Evolutionary conservation across 352 stramenopile genomes (phyloP).

Genomic region (Aphanomyces astaci): DNA sequence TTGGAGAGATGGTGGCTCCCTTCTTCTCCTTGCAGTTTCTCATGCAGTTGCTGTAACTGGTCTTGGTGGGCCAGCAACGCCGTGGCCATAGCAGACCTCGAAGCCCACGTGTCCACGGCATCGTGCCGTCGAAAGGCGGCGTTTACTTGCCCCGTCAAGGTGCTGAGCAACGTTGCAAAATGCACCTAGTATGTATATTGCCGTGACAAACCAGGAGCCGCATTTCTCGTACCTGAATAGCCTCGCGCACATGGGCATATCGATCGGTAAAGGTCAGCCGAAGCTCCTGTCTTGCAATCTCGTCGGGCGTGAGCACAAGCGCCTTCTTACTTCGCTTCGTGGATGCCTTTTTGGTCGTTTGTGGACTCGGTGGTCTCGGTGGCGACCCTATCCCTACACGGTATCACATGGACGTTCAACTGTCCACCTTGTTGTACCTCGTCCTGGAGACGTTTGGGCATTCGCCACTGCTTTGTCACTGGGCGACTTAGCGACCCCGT

Average conservation of each 20-base stretch:
- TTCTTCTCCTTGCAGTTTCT: background rate
- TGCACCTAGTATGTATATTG: background rate
- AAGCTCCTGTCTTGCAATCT: background rate
- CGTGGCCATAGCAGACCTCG: background rate
- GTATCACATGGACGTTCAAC: background rate
- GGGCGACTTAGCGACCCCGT: no score
- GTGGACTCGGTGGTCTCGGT: background rate
- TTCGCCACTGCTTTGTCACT: background rate
- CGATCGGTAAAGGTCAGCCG: background rate
- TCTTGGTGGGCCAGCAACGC: background rate
- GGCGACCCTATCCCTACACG: background rate
- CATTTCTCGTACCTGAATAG: background rate
- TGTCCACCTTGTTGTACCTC: background rate
- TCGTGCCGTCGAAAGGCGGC: background rate
- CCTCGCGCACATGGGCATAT: background rate
- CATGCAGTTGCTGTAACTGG: background rate
- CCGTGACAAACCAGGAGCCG: no score
- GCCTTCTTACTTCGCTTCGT: background rate
- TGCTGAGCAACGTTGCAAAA: background rate
- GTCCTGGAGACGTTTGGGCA: background rate
- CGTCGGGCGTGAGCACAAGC: background rate
- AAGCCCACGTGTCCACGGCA: background rate
- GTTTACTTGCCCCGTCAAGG: background rate
- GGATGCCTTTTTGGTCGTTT: background rate
- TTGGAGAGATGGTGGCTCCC: background rate